These are phyloP conservation scores for Physcia stellaris DNA, from an alignment of 495 filamentous ascomycete species.

Conservation along the genomic window DNA sequence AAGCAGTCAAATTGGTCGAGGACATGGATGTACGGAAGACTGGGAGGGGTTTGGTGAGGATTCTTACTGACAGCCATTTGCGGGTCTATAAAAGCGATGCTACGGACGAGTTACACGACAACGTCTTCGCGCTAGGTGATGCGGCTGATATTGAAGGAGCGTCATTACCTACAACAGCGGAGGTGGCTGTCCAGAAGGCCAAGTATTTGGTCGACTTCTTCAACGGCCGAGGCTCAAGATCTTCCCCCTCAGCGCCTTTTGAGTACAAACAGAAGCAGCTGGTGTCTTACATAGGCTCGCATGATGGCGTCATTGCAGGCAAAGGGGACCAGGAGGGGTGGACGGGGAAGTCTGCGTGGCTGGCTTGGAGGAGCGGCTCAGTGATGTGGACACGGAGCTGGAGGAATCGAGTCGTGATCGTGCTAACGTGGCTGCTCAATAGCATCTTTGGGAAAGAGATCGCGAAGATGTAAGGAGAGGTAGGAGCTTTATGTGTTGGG, in stretches of 20 bases:
- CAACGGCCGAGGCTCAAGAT: not conserved
- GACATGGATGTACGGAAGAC: conserved; percentile 15
- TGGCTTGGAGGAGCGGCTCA: conserved; percentile 16
- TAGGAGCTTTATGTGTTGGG: no score
- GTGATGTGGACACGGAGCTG: conserved; percentile 19
- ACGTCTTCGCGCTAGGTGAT: conserved; percentile 20
- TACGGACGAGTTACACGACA: conserved; percentile 2
- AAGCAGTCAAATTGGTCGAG: conserved; percentile 13
- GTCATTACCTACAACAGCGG: conserved; percentile 17
- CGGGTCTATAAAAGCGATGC: conserved; percentile 9
- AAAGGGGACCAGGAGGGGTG: conserved; percentile 9
- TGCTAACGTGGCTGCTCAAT: conserved; percentile 13
- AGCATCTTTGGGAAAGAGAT: conserved; percentile 13
- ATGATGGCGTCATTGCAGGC: conserved; percentile 15
- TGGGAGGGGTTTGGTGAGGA: conserved; percentile 12
- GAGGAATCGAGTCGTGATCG: conserved; percentile 13
- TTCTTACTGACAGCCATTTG: conserved; percentile 20
- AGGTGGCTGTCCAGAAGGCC: conserved; percentile 22
- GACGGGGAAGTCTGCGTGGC: conserved; percentile 16
- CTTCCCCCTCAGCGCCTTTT: not conserved
- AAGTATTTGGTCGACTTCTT: conserved; percentile 15
- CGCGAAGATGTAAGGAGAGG: conserved; percentile 6
- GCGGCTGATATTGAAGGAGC: conserved; percentile 18
- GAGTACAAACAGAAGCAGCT: conserved; percentile 12
- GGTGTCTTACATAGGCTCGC: conserved; percentile 9